These are phyloP conservation scores for Nannochloris sp. DNA, from an alignment of 139 green algal species.

Conservation along the genomic window DNA sequence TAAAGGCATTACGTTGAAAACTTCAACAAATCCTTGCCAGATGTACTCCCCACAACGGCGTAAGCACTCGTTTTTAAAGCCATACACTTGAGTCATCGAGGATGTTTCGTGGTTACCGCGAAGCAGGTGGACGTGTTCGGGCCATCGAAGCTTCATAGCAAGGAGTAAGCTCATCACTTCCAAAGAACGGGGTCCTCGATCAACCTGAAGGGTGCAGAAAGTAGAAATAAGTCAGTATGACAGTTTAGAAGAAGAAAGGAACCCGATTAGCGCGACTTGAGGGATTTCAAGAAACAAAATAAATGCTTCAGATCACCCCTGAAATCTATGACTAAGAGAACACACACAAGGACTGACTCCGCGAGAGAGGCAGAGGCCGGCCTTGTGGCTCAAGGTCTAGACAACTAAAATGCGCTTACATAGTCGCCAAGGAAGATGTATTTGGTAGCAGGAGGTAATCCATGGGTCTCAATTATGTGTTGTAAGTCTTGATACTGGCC, in stretches of 20 bases:
- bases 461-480: conserved; percentile 10
- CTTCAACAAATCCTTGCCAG: conserved; percentile 16
- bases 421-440: conserved; percentile 43
- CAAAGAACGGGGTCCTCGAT: conserved; percentile 73
- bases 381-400: too few species aligned
- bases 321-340: too few species aligned
- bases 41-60: neutral
- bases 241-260: too few species aligned
- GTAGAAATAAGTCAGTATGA: too few species aligned
- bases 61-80: conserved; percentile 17
- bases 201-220: too few species aligned
- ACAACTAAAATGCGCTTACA: too few species aligned
- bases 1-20: conserved; percentile 61
- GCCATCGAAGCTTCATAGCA: conserved; percentile 15
- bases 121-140: conserved; percentile 30
- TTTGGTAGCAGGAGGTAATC: conserved; percentile 2
- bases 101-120: conserved; percentile 66
- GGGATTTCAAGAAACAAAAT: too few species aligned
- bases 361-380: too few species aligned
- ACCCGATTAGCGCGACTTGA: too few species aligned
- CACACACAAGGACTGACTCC: too few species aligned
- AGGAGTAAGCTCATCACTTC: conserved; percentile 66
- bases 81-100: conserved; percentile 13
- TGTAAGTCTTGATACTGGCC: conserved; percentile 16
- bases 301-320: too few species aligned